phyloP scores from a whole-genome alignment of 2,329 filamentous ascomycete genomes.

The Apiospora malaysiana region DNA sequence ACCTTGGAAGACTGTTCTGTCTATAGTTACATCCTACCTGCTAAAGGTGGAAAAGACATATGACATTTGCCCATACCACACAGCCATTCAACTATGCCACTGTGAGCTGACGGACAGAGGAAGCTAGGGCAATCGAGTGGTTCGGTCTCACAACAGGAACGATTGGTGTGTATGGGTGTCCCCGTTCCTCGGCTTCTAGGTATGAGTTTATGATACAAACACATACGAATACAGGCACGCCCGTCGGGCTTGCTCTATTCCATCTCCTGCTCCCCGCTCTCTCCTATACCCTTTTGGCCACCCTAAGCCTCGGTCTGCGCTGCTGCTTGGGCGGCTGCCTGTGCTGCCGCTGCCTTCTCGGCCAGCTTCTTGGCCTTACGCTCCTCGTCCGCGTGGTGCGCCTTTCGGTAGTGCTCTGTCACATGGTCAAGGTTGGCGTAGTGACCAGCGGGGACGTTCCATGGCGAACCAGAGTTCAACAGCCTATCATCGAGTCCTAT shows the following conservation, averaged over 20 bases:
- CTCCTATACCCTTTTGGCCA: constrained; percentile 6
- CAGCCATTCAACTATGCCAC: not conserved
- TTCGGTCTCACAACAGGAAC: not conserved
- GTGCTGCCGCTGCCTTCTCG: constrained; percentile 35
- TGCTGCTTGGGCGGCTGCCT: not conserved
- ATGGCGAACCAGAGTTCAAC: constrained; percentile 55
- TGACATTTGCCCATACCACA: not conserved
- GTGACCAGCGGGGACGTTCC: constrained; percentile 62
- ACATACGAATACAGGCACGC: not conserved
- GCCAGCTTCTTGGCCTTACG: constrained; percentile 58
- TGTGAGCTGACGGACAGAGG: not conserved
- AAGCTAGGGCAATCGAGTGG: not conserved
- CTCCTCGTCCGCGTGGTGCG: constrained; percentile 61
- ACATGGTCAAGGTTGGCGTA: constrained; percentile 60
- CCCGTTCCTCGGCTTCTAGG: not conserved
- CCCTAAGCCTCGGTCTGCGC: constrained; percentile 23
- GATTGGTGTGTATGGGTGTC: not conserved
- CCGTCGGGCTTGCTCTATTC: constrained; percentile 4
- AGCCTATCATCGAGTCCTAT: constrained; percentile 43
- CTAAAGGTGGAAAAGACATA: not conserved
- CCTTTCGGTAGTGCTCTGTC: constrained; percentile 61
- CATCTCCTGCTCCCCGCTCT: not conserved
- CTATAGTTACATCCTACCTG: no score
- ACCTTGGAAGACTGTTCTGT: no score
- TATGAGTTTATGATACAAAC: constrained; percentile 5